Evolutionary conservation across 176 grass and related monocot genomes (phyloP).

Genomic region (Cymbopogon citratus): DNA sequence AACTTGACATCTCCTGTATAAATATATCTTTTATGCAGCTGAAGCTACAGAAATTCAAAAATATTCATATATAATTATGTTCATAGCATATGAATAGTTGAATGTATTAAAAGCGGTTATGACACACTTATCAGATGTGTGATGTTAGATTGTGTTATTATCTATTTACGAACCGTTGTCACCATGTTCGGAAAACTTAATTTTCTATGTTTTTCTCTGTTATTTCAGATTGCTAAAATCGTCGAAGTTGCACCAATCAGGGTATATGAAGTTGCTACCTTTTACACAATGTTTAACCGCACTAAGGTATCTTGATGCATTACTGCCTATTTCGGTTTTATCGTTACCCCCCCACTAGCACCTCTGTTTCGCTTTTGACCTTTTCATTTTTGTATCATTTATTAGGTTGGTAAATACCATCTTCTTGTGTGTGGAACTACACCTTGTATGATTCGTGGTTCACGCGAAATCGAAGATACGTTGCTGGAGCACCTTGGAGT

Average conservation of each 20-base stretch:
- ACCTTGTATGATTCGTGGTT: conserved; percentile 98
- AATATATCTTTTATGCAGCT: background rate
- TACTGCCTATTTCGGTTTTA: background rate
- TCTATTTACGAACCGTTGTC: background rate
- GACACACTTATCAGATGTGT: background rate
- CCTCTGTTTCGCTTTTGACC: background rate
- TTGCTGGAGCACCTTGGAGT: conserved; percentile 90
- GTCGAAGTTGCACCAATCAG: conserved; percentile 85
- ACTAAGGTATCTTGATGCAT: conserved; percentile 57
- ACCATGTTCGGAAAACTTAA: background rate
- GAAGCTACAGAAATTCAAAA: background rate
- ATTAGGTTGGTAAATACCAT: conserved; percentile 95
- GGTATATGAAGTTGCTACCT: conserved; percentile 99
- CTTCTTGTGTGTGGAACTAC: conserved; percentile 97
- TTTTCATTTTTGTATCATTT: background rate
- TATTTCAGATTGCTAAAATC: conserved; percentile 79
- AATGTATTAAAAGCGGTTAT: background rate
- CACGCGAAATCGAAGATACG: conserved; percentile 83
- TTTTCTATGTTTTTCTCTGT: background rate
- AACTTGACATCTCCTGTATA: background rate
- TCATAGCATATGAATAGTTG: background rate
- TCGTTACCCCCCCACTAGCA: background rate
- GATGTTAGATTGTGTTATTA: background rate
- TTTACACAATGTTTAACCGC: conserved; percentile 97
- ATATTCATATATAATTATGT: background rate